Base-by-base conservation (phyloP, 306 rosid genomes). In the Cicer arietinum region DNA sequence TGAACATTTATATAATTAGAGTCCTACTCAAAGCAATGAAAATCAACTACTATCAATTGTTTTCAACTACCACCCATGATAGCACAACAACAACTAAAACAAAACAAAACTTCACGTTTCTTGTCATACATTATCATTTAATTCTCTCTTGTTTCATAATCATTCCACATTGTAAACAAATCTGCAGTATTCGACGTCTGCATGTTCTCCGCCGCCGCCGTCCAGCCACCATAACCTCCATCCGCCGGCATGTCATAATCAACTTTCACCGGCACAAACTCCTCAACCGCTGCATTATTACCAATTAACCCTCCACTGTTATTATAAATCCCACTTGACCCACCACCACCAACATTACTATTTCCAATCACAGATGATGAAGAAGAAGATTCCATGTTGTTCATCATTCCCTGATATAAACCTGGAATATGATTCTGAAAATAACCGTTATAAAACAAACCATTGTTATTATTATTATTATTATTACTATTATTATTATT, bases 121-220 rank as follows among this genome's bases (percentile, higher is more conserved):
- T 45, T 67, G 45, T 48, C 56, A 67, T 20, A 45, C 56, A 3
- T 17, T 7, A 54, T 13, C 51, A 5, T 11, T 69, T 43, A 35
- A 45, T 1, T 17, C 6, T 50, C 77, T 47, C 39, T 57, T 2
- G 18, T 9, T 13, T 77, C 80, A 87, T 18, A 59, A 9, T 91
- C 92, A 73, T 86, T 92, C 97, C 99, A 94, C 99, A 89, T 89
- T 2, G 89, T 77, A 54, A 92, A 94, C 43, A 88, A 82, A 40
- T 86, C 86, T 47, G 75, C 85, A 18, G 83, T 85, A 57, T 72
- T 85, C 5, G 95, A 81, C 12, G 81, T 86, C 57, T 84, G 93
- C 74, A 83, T 87, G 35, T 96, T 74, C 65, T 85, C 85, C 56
- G 74, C 86, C 41, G 74, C 84, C 11, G 83, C 81, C 1, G 90